Evolutionary conservation across 75 land plant genomes (phyloP), one percentile per base, ranked within the genome.

Genomic region (Selaginella moellendorffii): DNA sequence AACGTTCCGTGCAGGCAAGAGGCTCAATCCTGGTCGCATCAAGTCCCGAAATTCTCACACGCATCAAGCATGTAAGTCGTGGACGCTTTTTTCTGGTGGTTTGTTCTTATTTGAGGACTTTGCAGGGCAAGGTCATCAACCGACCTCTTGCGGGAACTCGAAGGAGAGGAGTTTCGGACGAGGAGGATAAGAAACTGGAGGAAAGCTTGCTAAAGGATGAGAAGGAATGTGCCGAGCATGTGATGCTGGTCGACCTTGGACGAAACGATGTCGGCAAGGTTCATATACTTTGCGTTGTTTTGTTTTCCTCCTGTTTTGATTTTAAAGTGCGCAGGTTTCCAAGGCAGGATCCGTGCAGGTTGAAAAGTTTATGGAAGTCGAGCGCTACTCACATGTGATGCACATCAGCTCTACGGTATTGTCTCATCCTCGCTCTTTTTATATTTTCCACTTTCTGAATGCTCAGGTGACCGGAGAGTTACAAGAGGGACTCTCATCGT

Each of bases 201-300:
- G 65, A 76, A 24, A 79, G 83, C 26, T 74, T 93, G 31, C 66
- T 83, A 51, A 78, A 67, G 42, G 98, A 93, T 72, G 96, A 85
- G 76, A 93, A 93, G 71, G 96, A 93, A 54, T 81, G 87, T 67
- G 90, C 98, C 10, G 98, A 93, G 63, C 98, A 93, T 72, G 92
- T 93, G 59, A 93, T 93, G 98, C 82, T 93, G 0, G 98, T 93
- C 28, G 98, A 93, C 72, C 70, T 93, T 54, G 98, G 98, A 5
- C 78, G 98, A 21, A 93, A 93, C 71, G 98, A 93, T 72, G 98
- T 93, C 67, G 98, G 98, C 52, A 93, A 80, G 90, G 97, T 92
- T n/a, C n/a, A n/a, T n/a, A n/a, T n/a, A n/a, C n/a, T n/a, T n/a
- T n/a, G n/a, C n/a, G n/a, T n/a, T n/a, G n/a, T 17, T 54, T 56